Evolutionary conservation across 345 rosid species (phyloP).

Genomic region (Dovyalis caffra): DNA sequence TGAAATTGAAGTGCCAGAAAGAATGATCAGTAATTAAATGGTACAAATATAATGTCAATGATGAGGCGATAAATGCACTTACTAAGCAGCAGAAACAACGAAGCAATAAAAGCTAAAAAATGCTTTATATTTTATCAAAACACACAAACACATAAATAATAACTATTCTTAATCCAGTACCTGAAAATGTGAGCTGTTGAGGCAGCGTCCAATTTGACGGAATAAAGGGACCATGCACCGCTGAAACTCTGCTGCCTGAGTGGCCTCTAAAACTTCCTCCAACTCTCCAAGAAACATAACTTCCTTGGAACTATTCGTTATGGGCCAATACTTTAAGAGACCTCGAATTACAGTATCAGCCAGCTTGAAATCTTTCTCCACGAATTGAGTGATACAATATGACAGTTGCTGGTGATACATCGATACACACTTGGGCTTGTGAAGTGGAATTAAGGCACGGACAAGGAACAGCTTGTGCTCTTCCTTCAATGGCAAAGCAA

Average conservation of each 20-base stretch:
- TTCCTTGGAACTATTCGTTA: conserved; percentile 75
- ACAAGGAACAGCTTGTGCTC: conserved; percentile 79
- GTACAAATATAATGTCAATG: neutral
- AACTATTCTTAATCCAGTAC: conserved; percentile 25
- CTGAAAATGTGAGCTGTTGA: conserved; percentile 85
- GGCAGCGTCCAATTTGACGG: conserved; percentile 55
- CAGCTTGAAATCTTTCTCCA: conserved; percentile 80
- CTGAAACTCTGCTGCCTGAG: conserved; percentile 78
- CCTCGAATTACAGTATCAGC: conserved; percentile 74
- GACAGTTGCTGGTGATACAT: conserved; percentile 78
- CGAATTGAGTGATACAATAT: conserved; percentile 75
- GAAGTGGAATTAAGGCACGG: conserved; percentile 76
- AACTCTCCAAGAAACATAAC: conserved; percentile 81
- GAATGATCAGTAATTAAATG: neutral
- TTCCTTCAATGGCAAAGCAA: conserved; percentile 82
- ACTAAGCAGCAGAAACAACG: neutral
- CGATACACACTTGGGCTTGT: conserved; percentile 63
- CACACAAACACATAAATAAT: neutral
- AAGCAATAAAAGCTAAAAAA: neutral
- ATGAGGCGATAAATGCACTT: neutral
- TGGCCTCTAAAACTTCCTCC: conserved; percentile 81
- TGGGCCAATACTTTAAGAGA: conserved; percentile 70
- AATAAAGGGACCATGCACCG: conserved; percentile 75
- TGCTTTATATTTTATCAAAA: neutral
- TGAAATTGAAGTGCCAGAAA: neutral